Percentiles rank a stretch among this genome's conserved stretches.
phyloP scores from a whole-genome alignment of 2,329 filamentous ascomycete species.

The Rutstroemia sp. region DNA sequence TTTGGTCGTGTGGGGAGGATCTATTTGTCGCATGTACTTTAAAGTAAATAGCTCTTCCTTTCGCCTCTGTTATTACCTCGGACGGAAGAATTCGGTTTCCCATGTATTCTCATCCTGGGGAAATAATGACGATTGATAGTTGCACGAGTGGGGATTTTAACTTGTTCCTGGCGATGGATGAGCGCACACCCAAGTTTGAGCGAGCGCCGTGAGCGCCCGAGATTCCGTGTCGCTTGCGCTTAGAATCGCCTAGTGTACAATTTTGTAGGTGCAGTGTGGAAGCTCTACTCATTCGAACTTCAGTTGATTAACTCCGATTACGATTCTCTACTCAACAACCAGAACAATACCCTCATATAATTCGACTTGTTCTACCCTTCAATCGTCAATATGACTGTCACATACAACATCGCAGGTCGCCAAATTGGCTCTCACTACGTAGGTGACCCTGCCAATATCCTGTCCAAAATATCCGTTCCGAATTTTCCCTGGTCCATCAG shows the following conservation, averaged over 20 bases:
- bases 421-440: slow-evolving; percentile 31
- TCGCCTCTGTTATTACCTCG: background rate
- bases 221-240: slow-evolving; percentile 6
- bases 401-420: slow-evolving; percentile 28
- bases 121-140: background rate
- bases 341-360: background rate
- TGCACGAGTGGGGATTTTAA: background rate
- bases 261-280: slow-evolving; percentile 2
- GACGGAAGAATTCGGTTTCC: background rate
- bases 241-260: slow-evolving; percentile 7
- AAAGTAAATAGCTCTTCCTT: background rate
- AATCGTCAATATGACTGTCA: slow-evolving; percentile 27
- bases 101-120: slow-evolving; percentile 4
- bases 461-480: slow-evolving; percentile 10
- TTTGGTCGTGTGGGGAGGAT: background rate
- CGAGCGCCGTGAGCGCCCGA: background rate
- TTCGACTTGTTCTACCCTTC: background rate
- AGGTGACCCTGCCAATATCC: slow-evolving; percentile 11
- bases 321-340: background rate
- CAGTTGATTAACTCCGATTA: background rate
- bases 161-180: background rate
- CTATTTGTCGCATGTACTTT: background rate
- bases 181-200: background rate
- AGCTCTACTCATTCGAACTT: background rate
- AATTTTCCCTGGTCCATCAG: slow-evolving; percentile 13